phyloP scores from a whole-genome alignment of 352 stramenopile genomes.

The Globisporangium ultimum region DNA sequence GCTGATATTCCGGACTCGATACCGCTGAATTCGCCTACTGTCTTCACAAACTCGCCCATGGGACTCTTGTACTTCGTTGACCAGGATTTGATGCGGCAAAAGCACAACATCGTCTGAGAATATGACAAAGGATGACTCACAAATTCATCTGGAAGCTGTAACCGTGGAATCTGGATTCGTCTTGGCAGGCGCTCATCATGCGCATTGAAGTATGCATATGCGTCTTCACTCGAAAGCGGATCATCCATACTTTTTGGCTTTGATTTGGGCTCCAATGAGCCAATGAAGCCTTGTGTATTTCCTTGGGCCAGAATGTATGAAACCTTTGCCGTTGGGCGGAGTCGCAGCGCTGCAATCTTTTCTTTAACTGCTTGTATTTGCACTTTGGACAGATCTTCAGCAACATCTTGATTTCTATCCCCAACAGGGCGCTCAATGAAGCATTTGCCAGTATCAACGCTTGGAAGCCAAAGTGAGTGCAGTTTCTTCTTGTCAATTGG shows the following conservation, averaged over 20 bases:
- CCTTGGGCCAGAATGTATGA: constrained; percentile 63
- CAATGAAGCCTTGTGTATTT: constrained; percentile 60
- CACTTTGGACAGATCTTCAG: constrained; percentile 21
- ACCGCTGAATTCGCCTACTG: constrained; percentile 63
- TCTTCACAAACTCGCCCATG: constrained; percentile 75
- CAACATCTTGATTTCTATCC: not conserved
- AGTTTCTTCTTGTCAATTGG: constrained; percentile 35
- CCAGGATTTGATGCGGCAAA: constrained; percentile 69
- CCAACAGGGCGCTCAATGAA: constrained; percentile 18
- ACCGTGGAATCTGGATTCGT: constrained; percentile 63
- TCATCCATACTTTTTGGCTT: constrained; percentile 28
- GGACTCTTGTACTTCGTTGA: constrained; percentile 54
- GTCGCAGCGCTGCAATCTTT: constrained; percentile 21
- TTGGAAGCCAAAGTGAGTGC: constrained; percentile 46
- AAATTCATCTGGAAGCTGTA: constrained; percentile 72
- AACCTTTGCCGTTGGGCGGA: constrained; percentile 62
- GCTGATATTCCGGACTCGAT: constrained; percentile 90
- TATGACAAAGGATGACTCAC: constrained; percentile 51
- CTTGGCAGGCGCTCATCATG: constrained; percentile 61
- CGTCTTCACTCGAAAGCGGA: constrained; percentile 41
- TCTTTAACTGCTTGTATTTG: constrained; percentile 25
- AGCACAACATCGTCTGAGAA: constrained; percentile 68
- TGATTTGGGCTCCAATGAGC: constrained; percentile 52
- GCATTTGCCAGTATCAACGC: constrained; percentile 28
- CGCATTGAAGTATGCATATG: constrained; percentile 72